phyloP scores from a whole-genome alignment of 2,329 filamentous ascomycete genomes.

The Scleromitrula shiraiana region DNA sequence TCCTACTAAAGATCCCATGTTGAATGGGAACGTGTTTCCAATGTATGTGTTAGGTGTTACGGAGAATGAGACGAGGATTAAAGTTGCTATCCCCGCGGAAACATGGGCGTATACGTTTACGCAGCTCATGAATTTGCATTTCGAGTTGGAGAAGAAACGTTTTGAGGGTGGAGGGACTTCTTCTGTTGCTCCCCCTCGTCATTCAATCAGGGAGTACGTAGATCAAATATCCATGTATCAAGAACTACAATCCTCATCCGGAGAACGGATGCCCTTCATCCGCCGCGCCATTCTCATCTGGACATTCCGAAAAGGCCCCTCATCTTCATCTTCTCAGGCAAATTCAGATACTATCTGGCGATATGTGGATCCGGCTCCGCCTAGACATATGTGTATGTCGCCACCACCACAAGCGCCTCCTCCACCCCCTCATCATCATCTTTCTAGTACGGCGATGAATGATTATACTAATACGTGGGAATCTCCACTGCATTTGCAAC shows the following conservation, averaged over 20 bases:
- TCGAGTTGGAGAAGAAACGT: conserved; percentile 35
- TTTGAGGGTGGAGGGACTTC: conserved; percentile 32
- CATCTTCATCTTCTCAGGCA: no score
- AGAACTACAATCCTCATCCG: conserved; percentile 51
- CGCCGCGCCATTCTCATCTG: conserved; percentile 55
- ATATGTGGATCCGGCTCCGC: conserved; percentile 38
- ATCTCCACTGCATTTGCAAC: conserved; percentile 17
- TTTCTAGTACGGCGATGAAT: conserved; percentile 47
- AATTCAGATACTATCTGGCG: conserved; percentile 51
- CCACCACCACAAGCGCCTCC: conserved; percentile 19
- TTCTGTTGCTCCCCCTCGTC: conserved; percentile 27
- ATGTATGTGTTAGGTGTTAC: conserved; percentile 15
- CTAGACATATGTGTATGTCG: conserved; percentile 23
- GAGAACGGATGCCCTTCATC: conserved; percentile 40
- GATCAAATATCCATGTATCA: conserved; percentile 59
- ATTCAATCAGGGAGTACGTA: conserved; percentile 46
- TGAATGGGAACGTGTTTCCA: conserved; percentile 11
- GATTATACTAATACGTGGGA: conserved; percentile 48
- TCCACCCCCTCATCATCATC: conserved; percentile 35
- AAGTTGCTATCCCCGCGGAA: conserved; percentile 25
- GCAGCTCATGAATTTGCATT: conserved; percentile 20
- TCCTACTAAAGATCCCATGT: conserved; percentile 30
- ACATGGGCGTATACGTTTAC: conserved; percentile 27
- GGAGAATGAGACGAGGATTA: conserved; percentile 20
- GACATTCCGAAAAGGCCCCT: conserved; percentile 50